Base-by-base conservation (phyloP, 768 basidiomycete genomes). In the Hortiboletus campestris region DNA sequence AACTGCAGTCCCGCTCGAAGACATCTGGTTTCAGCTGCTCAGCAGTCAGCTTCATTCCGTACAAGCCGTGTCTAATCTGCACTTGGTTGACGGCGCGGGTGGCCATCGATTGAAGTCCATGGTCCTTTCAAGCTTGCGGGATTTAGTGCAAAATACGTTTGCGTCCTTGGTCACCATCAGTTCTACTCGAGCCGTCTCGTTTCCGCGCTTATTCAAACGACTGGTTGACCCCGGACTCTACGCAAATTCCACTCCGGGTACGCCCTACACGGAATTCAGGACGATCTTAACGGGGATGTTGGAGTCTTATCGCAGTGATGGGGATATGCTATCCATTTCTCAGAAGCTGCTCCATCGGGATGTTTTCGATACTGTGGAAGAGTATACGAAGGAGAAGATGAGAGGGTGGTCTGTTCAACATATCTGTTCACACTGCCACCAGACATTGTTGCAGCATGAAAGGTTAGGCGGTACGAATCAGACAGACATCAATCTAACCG, bases 271-370 rank as follows among this genome's bases (percentile, higher is more conserved):
- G 20, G 95, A 98, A 72, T 96, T 98, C 72, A 82, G 93, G 43
- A 82, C 84, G 12, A 94, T 99, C 56, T 77, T 99, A 31, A 87
- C 86, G 1, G 89, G 92, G n/a, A 99, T 98, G 92, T 73, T 98
- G 63, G 94, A 96, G 65, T 89, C 93, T 2, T 98, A 98, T 74
- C 84, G 88, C 38, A 84, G 89, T 4, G 95, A 99, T 60, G 91
- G 90, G 28, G 95, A 98, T 61, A 84, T 95, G 79, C 76, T 98
- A 25, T 72, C 78, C 41, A 94, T 96, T 63, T 89, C 93, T 22
- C 91, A 88, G 59, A 84, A 85, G 56, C 74, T 98, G 43, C 76
- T 94, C 41, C 82, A 89, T 58, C 80, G 88, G 32, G 96, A 98
- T 69, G 72, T 96, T 46, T 94, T 91, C 60, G 83, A 85, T 52